Evolutionary conservation across 345 rosid genomes (phyloP).

Genomic region (Heritiera littoralis): DNA sequence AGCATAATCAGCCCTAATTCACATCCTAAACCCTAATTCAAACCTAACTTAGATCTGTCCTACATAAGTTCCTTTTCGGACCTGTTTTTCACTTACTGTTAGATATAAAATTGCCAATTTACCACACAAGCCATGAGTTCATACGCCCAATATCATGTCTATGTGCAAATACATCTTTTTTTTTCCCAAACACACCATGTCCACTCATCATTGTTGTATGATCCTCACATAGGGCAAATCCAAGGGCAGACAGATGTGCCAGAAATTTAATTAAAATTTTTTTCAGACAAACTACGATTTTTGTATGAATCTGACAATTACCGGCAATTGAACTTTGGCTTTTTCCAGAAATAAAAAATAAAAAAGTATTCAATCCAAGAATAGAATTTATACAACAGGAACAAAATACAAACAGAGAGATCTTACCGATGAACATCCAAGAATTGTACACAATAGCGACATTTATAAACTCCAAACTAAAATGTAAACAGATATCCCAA

Average conservation of each 20-base stretch:
- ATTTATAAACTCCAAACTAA: not conserved
- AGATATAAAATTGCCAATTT: not conserved
- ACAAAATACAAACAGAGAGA: not conserved
- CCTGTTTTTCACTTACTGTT: not conserved
- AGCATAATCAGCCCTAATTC: no score
- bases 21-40: no score
- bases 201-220: not conserved
- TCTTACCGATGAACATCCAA: not conserved
- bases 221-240: not conserved
- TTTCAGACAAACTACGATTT: not conserved
- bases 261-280: not conserved
- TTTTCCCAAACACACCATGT: not conserved
- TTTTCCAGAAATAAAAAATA: not conserved
- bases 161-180: not conserved
- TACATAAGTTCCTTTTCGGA: not conserved
- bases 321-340: not conserved
- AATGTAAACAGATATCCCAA: not conserved
- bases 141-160: not conserved
- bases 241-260: not conserved
- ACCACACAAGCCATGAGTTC: not conserved
- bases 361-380: not conserved
- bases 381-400: not conserved
- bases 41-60: no score
- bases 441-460: not conserved
- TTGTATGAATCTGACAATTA: not conserved